Evolutionary conservation across 305 asterid genomes (phyloP), one percentile per base, ranked within the genome.

Genomic region (Withania somnifera): DNA sequence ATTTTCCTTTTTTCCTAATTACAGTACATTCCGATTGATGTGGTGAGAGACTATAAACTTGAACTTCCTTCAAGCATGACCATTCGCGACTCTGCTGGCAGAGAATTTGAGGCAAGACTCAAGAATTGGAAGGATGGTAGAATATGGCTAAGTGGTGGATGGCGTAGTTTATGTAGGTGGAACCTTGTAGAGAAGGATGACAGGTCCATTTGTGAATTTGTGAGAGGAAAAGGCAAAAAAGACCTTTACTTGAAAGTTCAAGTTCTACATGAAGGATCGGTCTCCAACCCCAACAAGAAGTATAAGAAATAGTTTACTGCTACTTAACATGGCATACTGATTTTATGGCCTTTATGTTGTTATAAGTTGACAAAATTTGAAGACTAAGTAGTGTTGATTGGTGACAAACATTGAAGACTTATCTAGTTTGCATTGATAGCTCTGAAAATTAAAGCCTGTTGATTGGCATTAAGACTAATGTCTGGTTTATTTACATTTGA

Each of bases 151-250:
- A 64, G 7, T 34, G 64, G 84, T 5, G 93, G 96, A 77, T 89
- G 92, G 93, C 42, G 17, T 51, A 81, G 78, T 4, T 79, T 92
- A 19, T 90, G 94, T 81, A 24, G 20, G 13, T 80, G 69, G 15
- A 92, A 92, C 80, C 26, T 26, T 34, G 83, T 88, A 9, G 60
- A 60, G 9, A 67, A n/a, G 9, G 38, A 84, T 2, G 88, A 90
- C 1, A n/a, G 36, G 0, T 86, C 91, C 85, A 77, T 90, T 15
- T 91, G 92, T 67, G 93, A 90, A 79, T 89, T 91, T 40, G 80
- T 86, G 30, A 82, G 51, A 68, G 79, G 42, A 11, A 20, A 40
- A 32, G 30, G 22, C 19, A 4, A 5, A 1, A 0, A 5, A 1
- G 24, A 8, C 71, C 22, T 83, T 11, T 15, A 8, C 13, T 57